Evolutionary conservation across 768 basidiomycete genomes (phyloP).

Genomic region (Auricularia heimuer): DNA sequence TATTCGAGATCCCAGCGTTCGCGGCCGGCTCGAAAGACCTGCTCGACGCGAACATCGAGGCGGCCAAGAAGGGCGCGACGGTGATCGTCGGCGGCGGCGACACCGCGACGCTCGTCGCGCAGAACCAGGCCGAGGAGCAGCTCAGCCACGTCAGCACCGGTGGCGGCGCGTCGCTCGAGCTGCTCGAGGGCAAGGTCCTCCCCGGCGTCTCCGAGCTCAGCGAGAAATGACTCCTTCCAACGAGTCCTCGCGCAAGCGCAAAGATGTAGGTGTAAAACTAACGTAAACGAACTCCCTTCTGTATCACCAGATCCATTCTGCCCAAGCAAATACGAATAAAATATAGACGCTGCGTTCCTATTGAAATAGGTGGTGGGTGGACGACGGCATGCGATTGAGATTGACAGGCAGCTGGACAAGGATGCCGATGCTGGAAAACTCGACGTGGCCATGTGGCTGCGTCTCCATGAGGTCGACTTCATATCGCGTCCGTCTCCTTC

Average conservation of each 20-base stretch:
- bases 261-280: background rate
- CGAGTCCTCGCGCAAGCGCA: background rate
- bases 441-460: no score
- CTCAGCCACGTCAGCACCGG: constrained; percentile 96
- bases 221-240: constrained; percentile 38
- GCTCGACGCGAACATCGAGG: constrained; percentile 78
- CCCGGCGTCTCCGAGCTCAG: constrained; percentile 90
- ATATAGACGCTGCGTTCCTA: background rate
- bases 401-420: background rate
- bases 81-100: constrained; percentile 96
- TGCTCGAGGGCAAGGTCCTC: constrained; percentile 96
- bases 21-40: constrained; percentile 75
- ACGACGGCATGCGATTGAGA: background rate
- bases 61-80: constrained; percentile 73
- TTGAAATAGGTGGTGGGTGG: background rate
- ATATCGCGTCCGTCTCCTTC: no score
- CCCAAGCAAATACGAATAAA: background rate
- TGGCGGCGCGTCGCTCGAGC: constrained; percentile 85
- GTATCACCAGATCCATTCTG: background rate
- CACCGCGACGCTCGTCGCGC: constrained; percentile 92
- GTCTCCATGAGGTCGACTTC: no score
- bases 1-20: constrained; percentile 94
- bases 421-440: no score
- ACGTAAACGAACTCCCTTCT: background rate
- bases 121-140: constrained; percentile 73